These are phyloP conservation scores for Magnaporthiopsis incrustans DNA, from an alignment of 2,329 filamentous ascomycete species.

Conservation along the genomic window DNA sequence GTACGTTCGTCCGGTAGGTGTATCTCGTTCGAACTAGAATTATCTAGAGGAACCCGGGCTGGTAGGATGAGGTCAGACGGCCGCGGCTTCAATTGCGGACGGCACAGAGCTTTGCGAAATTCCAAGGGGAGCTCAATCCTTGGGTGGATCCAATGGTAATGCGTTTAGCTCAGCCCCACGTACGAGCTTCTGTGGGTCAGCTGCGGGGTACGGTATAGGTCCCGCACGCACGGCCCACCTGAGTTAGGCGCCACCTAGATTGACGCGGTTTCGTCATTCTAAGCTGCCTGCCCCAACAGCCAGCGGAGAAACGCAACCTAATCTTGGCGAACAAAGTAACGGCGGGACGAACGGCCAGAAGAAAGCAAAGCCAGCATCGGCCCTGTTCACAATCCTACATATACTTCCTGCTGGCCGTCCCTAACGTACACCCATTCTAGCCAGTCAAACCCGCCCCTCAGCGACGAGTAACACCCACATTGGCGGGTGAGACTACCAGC, in stretches of 20 bases:
- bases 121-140: background rate
- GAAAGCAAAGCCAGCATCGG: background rate
- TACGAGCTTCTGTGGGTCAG: background rate
- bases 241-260: background rate
- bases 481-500: background rate
- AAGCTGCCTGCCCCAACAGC: conserved; percentile 14
- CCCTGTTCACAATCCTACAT: background rate
- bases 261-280: conserved; percentile 12
- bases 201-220: background rate
- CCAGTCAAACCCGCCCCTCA: too few species aligned
- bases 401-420: background rate
- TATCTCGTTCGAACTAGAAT: background rate
- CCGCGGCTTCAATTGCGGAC: background rate
- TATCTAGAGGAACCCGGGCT: conserved; percentile 9
- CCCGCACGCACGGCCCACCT: background rate
- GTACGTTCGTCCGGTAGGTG: background rate
- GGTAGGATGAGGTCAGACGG: background rate
- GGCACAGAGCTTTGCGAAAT: background rate
- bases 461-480: background rate
- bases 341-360: background rate
- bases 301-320: background rate
- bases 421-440: background rate
- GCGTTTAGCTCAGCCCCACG: background rate
- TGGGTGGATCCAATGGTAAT: too few species aligned
- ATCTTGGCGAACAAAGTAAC: background rate